Percentiles rank a stretch among this genome's conserved stretches.
These are phyloP conservation scores for Gossypium turneri DNA, from an alignment of 345 rosid genomes.

Conservation along the genomic window DNA sequence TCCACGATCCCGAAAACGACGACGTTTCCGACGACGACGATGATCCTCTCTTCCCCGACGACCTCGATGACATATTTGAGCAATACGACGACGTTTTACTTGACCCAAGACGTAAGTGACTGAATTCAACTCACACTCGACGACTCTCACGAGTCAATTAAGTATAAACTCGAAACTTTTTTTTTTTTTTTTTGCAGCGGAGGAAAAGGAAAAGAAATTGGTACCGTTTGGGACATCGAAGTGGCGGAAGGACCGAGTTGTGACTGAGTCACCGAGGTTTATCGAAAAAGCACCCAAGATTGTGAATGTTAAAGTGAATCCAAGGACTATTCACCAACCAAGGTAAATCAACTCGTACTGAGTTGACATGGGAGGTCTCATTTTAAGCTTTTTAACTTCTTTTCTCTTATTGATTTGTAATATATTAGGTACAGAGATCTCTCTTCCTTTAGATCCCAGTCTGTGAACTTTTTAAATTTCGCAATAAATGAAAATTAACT, in stretches of 20 bases:
- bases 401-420: not conserved
- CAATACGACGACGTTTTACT: slow-evolving; percentile 20
- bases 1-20: slow-evolving; percentile 39
- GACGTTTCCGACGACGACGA: slow-evolving; percentile 11
- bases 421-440: not conserved
- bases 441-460: not conserved
- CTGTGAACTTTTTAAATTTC: not conserved
- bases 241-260: slow-evolving; percentile 32
- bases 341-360: slow-evolving; percentile 21
- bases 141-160: not conserved
- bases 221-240: slow-evolving; percentile 34
- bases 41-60: slow-evolving; percentile 20
- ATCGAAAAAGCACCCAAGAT: slow-evolving; percentile 50
- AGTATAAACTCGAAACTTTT: not conserved
- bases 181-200: slow-evolving; percentile 20
- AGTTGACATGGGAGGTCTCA: slow-evolving; percentile 13
- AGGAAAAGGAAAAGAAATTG: slow-evolving; percentile 33
- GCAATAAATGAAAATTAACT: not conserved
- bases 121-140: too few relatives aligned
- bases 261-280: slow-evolving; percentile 30
- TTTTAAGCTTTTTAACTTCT: not conserved
- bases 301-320: slow-evolving; percentile 50
- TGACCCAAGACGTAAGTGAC: slow-evolving; percentile 21
- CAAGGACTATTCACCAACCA: slow-evolving; percentile 65
- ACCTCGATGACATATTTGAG: slow-evolving; percentile 31